Evolutionary conservation across 768 basidiomycete species (phyloP), one percentile per base, ranked within the genome.

Genomic region (Auricularia heimuer): DNA sequence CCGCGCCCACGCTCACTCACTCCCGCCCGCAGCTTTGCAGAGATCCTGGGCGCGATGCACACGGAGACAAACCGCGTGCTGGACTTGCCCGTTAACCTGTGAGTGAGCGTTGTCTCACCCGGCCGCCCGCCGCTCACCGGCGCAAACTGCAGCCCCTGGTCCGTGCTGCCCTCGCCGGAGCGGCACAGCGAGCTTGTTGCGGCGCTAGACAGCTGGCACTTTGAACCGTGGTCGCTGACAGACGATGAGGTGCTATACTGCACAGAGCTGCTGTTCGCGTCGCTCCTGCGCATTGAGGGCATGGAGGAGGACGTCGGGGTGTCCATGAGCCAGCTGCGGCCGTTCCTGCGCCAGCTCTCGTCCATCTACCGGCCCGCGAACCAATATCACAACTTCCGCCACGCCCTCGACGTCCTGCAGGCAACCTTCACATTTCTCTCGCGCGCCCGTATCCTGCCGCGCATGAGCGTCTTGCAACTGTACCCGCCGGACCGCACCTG

Each of bases 311-410:
- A 69, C 29, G 69, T 86, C 62, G 81, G 82, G 3, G 77, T 88
- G 63, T 78, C 84, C 44, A 77, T 88, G 70, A 72, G 86, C 87
- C 68, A 70, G 76, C 81, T 98, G 68, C 82, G 85, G 21, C 76
- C 84, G 10, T 89, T 98, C 70, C 81, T 99, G 47, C 84, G 85
- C 69, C 92, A 96, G 68, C 83, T 98, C n/a, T 85, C 89, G n/a
- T 84, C 85, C 35, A 87, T 96, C 62, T 99, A 99, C 74, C 89
- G 94, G 67, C 82, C 84, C 62, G 86, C 88, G 65, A 98, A 98
- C 76, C 88, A 90, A 34, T 99, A 99, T 75, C 97, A 99, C 80
- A 99, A 98, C 72, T 98, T 96, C 73, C 87, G 92, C 67, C 97
- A 99, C 76, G 97, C 95, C 0, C 79, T 97, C 54, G 97, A 99